Evolutionary conservation across 2,329 filamentous ascomycete species (phyloP).

Genomic region (Didymella exigua): DNA sequence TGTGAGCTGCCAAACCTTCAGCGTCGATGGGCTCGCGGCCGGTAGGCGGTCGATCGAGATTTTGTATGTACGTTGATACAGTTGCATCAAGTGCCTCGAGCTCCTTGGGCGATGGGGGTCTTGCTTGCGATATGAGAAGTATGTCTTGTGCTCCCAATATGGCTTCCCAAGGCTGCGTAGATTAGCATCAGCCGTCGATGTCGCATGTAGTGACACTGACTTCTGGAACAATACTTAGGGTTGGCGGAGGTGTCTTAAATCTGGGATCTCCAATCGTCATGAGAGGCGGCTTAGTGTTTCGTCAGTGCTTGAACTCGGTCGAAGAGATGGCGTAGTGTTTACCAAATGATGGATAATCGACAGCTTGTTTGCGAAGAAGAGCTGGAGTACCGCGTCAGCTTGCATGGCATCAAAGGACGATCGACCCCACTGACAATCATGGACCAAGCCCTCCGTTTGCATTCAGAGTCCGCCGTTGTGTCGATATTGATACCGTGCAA

Average conservation of each 20-base stretch:
- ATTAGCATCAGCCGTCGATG: background rate
- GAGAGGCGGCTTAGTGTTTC: background rate
- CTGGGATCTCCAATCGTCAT: background rate
- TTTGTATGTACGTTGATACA: background rate
- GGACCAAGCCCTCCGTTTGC: constrained; percentile 1
- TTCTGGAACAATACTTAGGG: background rate
- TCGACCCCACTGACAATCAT: background rate
- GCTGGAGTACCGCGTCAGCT: background rate
- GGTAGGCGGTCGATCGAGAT: constrained; percentile 2
- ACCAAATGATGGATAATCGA: constrained; percentile 16
- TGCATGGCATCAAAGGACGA: background rate
- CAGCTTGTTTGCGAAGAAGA: constrained; percentile 12
- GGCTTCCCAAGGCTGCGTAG: background rate
- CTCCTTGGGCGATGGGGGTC: background rate
- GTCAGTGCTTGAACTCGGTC: background rate
- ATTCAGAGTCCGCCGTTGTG: background rate
- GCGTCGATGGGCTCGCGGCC: background rate
- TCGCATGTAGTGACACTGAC: background rate
- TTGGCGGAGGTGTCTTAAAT: constrained; percentile 1
- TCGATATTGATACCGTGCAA: background rate
- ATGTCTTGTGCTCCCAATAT: constrained; percentile 6
- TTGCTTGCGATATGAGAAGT: background rate
- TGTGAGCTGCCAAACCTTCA: constrained; percentile 4
- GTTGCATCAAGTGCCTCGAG: background rate
- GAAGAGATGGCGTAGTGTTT: background rate